Percentiles rank a stretch among this genome's conserved stretches.
Conservation (phyloP, 257 asterid genomes). For the Haberlea rhodopensis region DNA sequence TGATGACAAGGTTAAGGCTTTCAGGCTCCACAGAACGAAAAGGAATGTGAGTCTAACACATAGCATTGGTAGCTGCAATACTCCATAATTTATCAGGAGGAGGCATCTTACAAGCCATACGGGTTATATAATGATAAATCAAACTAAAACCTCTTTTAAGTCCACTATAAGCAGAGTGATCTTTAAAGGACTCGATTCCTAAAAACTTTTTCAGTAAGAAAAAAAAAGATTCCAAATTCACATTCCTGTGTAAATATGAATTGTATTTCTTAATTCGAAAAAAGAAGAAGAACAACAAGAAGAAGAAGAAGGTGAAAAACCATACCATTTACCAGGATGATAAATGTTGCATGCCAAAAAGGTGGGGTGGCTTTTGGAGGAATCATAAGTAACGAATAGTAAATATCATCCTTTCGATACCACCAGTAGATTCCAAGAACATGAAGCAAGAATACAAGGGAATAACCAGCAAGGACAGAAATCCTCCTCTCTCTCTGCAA, state of each 20-base stretch:
- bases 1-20: neutral
- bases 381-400: constrained; percentile 59
- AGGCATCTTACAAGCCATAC: neutral
- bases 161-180: neutral
- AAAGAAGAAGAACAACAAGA: constrained; percentile 8
- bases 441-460: constrained; percentile 54
- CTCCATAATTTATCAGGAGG: neutral
- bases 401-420: constrained; percentile 54
- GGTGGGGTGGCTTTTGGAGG: constrained; percentile 80
- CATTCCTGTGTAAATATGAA: too few species aligned
- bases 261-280: neutral
- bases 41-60: neutral
- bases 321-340: constrained; percentile 70
- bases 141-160: too few species aligned
- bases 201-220: neutral
- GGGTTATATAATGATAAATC: neutral
- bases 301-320: constrained; percentile 12
- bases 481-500: constrained; percentile 76
- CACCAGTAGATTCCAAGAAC: constrained; percentile 70
- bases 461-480: constrained; percentile 54
- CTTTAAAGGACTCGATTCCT: neutral
- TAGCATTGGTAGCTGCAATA: neutral
- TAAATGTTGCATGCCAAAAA: constrained; percentile 78
- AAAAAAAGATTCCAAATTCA: neutral
- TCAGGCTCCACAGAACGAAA: neutral